A percentile compares a stretch with the other conserved stretches of the same genome.
These are phyloP conservation scores for Ophiostoma montium DNA, from an alignment of 2,329 filamentous ascomycete genomes.

Conservation along the genomic window DNA sequence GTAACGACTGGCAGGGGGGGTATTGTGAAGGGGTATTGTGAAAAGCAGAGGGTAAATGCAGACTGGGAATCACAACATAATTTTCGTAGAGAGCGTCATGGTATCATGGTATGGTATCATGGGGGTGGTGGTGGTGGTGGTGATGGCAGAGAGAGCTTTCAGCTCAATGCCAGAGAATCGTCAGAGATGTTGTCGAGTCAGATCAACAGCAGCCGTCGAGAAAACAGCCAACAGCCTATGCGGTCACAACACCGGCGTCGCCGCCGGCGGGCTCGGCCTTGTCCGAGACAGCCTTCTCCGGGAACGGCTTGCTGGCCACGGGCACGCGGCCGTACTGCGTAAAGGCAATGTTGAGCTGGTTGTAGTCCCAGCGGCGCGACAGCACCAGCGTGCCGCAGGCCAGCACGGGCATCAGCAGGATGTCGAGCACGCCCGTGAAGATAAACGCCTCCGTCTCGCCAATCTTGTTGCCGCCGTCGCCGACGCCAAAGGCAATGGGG, in stretches of 20 bases:
- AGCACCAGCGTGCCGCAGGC: slow-evolving; percentile 29
- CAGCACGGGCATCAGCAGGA: slow-evolving; percentile 31
- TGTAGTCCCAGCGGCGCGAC: slow-evolving; percentile 36
- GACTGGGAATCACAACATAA: too few species aligned
- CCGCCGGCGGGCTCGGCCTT: slow-evolving; percentile 19
- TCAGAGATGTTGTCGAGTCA: neutral
- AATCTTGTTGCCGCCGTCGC: slow-evolving; percentile 37
- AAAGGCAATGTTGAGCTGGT: slow-evolving; percentile 35
- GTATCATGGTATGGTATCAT: too few species aligned
- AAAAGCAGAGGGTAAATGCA: too few species aligned
- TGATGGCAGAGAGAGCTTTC: too few species aligned
- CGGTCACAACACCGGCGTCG: neutral
- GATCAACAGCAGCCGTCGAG: neutral
- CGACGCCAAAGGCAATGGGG: slow-evolving; percentile 37
- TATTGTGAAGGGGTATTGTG: too few species aligned
- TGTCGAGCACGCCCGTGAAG: slow-evolving; percentile 40
- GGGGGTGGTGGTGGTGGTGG: too few species aligned
- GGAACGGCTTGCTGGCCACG: slow-evolving; percentile 26
- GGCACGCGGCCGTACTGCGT: slow-evolving; percentile 39
- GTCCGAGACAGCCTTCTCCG: slow-evolving; percentile 33
- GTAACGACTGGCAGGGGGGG: too few species aligned
- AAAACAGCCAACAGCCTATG: neutral
- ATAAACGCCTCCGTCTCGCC: slow-evolving; percentile 30
- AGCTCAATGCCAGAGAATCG: too few species aligned
- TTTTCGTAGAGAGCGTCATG: too few species aligned